These are phyloP conservation scores for Maudiozyma serrabonitensis DNA, from an alignment of 805 yeast genomes.

Conservation along the genomic window DNA sequence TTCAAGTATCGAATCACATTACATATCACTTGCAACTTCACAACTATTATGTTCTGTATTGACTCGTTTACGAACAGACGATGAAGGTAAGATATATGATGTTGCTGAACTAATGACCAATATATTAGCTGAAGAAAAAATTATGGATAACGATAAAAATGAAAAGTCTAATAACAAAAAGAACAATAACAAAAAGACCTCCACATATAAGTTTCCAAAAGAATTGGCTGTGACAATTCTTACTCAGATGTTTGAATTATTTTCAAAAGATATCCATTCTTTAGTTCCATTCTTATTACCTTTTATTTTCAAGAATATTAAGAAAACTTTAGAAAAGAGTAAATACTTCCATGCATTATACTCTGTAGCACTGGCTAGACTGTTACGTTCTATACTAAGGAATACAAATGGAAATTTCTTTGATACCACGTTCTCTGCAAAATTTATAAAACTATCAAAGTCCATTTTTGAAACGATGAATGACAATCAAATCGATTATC, in stretches of 20 bases:
- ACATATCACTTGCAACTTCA: conserved; percentile 13
- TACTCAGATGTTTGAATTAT: conserved; percentile 25
- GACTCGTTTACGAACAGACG: conserved; percentile 6
- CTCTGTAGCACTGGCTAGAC: conserved; percentile 18
- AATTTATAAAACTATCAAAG: conserved; percentile 22
- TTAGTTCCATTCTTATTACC: conserved; percentile 27
- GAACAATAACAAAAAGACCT: conserved; percentile 14
- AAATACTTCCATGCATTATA: conserved; percentile 26
- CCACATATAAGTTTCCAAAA: conserved; percentile 20
- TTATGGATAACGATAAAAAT: conserved; percentile 6
- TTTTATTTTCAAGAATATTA: conserved; percentile 27
- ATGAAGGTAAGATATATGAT: conserved; percentile 22
- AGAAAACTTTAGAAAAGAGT: conserved; percentile 25
- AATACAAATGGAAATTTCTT: conserved; percentile 7
- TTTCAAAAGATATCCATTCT: conserved; percentile 28
- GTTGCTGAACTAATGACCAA: conserved; percentile 19
- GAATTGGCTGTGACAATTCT: conserved; percentile 24
- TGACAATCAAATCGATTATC: conserved; percentile 16
- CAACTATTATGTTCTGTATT: conserved; percentile 15
- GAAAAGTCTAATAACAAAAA: conserved; percentile 8
- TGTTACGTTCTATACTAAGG: conserved; percentile 17
- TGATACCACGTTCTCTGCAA: conserved; percentile 9
- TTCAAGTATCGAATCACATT: conserved; percentile 15
- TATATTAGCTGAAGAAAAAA: conserved; percentile 23
- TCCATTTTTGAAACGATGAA: conserved; percentile 14